Percentiles rank a stretch among this genome's conserved stretches.
Evolutionary conservation across 306 rosid genomes (phyloP).

Genomic region (Pueraria montana): DNA sequence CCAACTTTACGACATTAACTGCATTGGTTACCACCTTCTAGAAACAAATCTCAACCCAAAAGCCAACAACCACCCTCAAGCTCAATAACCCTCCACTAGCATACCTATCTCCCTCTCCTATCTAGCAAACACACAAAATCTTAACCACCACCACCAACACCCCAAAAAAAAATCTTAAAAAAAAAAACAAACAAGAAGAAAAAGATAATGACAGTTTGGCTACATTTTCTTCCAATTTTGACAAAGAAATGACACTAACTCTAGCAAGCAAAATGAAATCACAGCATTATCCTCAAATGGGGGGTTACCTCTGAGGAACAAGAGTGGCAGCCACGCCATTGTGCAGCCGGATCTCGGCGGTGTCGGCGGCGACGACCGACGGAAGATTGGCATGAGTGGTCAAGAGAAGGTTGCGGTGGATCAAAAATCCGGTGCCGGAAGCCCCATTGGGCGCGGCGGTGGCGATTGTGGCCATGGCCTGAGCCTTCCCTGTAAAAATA

Average conservation of each 20-base stretch:
- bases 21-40: constrained; percentile 30
- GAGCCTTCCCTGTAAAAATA: constrained; percentile 75
- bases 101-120: constrained; percentile 17
- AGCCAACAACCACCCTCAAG: constrained; percentile 5
- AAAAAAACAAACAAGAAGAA: neutral
- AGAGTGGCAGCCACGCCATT: constrained; percentile 73
- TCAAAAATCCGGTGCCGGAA: constrained; percentile 69
- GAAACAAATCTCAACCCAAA: constrained; percentile 34
- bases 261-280: constrained; percentile 15
- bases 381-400: constrained; percentile 92
- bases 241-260: neutral
- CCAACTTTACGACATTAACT: constrained; percentile 28
- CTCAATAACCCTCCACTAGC: constrained; percentile 5
- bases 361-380: constrained; percentile 72
- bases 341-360: constrained; percentile 85
- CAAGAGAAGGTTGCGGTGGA: constrained; percentile 88
- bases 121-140: constrained; percentile 13
- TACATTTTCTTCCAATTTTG: constrained; percentile 12
- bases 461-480: constrained; percentile 75
- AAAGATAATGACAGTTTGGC: neutral
- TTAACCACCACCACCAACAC: neutral
- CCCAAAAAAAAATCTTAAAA: neutral
- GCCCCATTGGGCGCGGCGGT: constrained; percentile 46
- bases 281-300: neutral
- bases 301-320: constrained; percentile 55